phyloP scores from a whole-genome alignment of 202 grass and related monocot genomes.

The Saccharum hybrid region DNA sequence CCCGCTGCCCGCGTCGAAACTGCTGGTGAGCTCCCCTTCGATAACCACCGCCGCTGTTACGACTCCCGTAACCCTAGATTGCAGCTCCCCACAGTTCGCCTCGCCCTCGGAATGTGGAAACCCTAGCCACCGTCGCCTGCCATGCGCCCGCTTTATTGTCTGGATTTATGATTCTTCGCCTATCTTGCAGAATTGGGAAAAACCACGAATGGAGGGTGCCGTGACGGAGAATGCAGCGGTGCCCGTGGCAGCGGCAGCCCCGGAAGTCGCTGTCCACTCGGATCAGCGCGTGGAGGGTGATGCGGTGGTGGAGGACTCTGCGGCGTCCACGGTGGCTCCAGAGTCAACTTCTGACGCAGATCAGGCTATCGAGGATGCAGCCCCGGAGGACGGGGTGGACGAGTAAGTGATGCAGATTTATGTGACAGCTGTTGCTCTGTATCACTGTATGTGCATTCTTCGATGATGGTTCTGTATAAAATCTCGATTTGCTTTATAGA shows the following conservation, averaged over 20 bases:
- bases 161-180: background rate
- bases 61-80: constrained; percentile 35
- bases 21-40: constrained; percentile 14
- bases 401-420: constrained; percentile 50
- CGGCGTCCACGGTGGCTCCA: background rate
- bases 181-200: constrained; percentile 16
- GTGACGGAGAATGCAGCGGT: constrained; percentile 34
- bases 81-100: background rate
- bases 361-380: constrained; percentile 52
- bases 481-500: constrained; percentile 1
- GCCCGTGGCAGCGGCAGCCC: constrained; percentile 15
- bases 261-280: background rate
- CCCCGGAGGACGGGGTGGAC: constrained; percentile 46
- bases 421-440: background rate
- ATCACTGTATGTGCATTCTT: background rate
- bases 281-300: constrained; percentile 41
- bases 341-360: constrained; percentile 37
- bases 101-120: background rate
- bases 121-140: constrained; percentile 12
- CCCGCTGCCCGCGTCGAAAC: background rate
- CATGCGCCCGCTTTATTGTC: background rate
- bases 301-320: constrained; percentile 29
- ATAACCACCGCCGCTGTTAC: background rate
- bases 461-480: constrained; percentile 1
- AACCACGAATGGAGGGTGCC: constrained; percentile 53